Conservation (phyloP, 306 rosid genomes). For the Parietaria judaica region DNA sequence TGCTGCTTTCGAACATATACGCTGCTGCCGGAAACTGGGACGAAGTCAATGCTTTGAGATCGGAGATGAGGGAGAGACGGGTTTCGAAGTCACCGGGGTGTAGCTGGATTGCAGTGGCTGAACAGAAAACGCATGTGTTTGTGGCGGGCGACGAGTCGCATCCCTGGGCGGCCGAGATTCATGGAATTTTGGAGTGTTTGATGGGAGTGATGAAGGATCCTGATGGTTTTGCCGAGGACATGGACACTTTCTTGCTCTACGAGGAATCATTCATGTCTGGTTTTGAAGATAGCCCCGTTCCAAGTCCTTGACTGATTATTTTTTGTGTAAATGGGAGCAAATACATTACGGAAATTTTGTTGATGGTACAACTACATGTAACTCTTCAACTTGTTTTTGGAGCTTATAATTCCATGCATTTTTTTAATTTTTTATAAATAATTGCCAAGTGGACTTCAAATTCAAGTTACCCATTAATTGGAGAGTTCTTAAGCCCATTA, state of each 20-base stretch:
- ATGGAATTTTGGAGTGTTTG: constrained; percentile 34
- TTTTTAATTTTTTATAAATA: too few species aligned
- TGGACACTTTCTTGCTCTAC: constrained; percentile 13
- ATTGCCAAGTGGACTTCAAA: too few species aligned
- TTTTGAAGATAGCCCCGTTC: too few species aligned
- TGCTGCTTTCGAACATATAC: constrained; percentile 54
- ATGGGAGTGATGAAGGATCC: constrained; percentile 38
- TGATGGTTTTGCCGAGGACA: constrained; percentile 18
- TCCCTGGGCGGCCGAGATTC: constrained; percentile 36
- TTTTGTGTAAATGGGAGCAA: too few species aligned
- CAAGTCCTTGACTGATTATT: too few species aligned
- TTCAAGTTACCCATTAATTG: too few species aligned
- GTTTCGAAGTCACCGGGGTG: constrained; percentile 58
- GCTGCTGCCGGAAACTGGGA: constrained; percentile 71
- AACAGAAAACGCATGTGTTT: constrained; percentile 41
- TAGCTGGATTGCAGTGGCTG: constrained; percentile 61
- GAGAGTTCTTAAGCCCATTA: too few species aligned
- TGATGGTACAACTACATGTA: too few species aligned
- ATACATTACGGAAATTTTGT: too few species aligned
- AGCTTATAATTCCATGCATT: too few species aligned
- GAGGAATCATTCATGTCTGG: constrained; percentile 9
- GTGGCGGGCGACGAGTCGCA: constrained; percentile 49
- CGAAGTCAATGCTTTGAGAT: constrained; percentile 50
- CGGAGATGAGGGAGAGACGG: constrained; percentile 53
- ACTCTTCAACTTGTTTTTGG: too few species aligned